These are phyloP conservation scores for Tympanopsis confertula DNA, from an alignment of 2,329 filamentous ascomycete species.

Conservation along the genomic window DNA sequence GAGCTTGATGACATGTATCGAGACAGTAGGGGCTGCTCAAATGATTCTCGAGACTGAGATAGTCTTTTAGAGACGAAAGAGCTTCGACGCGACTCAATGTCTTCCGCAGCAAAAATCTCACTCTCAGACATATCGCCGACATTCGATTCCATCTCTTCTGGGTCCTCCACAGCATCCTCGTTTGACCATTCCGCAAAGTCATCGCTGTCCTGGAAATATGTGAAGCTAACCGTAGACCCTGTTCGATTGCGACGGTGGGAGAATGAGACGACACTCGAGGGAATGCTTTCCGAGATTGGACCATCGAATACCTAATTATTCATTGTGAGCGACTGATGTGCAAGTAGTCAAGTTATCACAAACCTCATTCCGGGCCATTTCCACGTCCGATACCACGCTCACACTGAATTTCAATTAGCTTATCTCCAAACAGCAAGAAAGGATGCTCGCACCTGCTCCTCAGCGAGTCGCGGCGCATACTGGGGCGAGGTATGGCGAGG, in stretches of 20 bases:
- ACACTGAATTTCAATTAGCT: slow-evolving; percentile 61
- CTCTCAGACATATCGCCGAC: not conserved
- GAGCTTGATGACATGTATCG: not conserved
- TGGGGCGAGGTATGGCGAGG: not conserved
- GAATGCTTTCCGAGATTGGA: slow-evolving; percentile 89
- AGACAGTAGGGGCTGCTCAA: slow-evolving; percentile 28
- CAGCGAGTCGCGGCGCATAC: not conserved
- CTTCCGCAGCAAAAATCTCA: not conserved
- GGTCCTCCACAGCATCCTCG: not conserved
- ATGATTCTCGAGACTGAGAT: slow-evolving; percentile 21
- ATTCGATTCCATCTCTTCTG: not conserved
- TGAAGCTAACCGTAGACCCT: slow-evolving; percentile 79
- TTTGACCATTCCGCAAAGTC: not conserved
- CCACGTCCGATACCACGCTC: slow-evolving; percentile 87
- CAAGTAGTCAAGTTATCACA: slow-evolving; percentile 9
- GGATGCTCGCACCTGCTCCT: not conserved
- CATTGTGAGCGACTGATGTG: not conserved
- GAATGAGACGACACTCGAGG: slow-evolving; percentile 85
- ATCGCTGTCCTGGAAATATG: slow-evolving; percentile 61
- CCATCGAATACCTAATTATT: slow-evolving; percentile 63
- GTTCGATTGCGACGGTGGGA: slow-evolving; percentile 70
- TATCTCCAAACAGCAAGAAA: slow-evolving; percentile 44
- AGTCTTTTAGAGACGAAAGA: not conserved
- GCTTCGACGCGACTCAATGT: not conserved
- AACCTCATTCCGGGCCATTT: slow-evolving; percentile 96